phyloP scores from a whole-genome alignment of 495 filamentous ascomycete species.

The Podospora fimiseda region DNA sequence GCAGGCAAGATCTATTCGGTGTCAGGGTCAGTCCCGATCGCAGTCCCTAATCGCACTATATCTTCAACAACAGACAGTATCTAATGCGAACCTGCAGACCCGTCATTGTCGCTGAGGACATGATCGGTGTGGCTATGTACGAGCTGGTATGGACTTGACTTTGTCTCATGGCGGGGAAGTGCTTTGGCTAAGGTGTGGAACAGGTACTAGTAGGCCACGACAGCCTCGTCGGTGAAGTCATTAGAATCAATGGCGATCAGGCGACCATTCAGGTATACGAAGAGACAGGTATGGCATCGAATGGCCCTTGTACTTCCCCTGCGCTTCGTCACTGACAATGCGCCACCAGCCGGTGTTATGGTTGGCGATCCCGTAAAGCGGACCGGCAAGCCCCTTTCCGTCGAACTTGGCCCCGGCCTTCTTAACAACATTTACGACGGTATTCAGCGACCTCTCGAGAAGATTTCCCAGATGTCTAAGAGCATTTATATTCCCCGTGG shows the following conservation, averaged over 20 bases:
- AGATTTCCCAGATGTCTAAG: slow-evolving; percentile 66
- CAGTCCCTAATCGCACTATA: not conserved
- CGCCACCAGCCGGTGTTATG: slow-evolving; percentile 71
- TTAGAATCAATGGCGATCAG: slow-evolving; percentile 91
- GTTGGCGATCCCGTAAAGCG: slow-evolving; percentile 89
- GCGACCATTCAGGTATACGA: slow-evolving; percentile 98
- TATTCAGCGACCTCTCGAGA: slow-evolving; percentile 88
- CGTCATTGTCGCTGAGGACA: slow-evolving; percentile 94
- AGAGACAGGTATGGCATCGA: slow-evolving; percentile 76
- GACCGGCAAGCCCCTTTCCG: slow-evolving; percentile 91
- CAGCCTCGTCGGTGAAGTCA: slow-evolving; percentile 89
- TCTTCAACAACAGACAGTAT: slow-evolving; percentile 12
- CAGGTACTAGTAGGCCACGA: slow-evolving; percentile 77
- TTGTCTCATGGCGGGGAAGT: slow-evolving; percentile 31
- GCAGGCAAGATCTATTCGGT: slow-evolving; percentile 69
- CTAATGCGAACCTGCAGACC: slow-evolving; percentile 52
- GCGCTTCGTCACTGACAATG: slow-evolving; percentile 4
- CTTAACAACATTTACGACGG: slow-evolving; percentile 99
- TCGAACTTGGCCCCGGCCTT: slow-evolving; percentile 93
- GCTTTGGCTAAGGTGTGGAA: slow-evolving; percentile 41
- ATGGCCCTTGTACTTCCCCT: not conserved
- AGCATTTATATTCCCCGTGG: slow-evolving; percentile 97
- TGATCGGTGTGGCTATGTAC: slow-evolving; percentile 99
- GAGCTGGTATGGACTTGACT: slow-evolving; percentile 64
- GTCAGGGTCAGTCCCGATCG: slow-evolving; percentile 55